Base-by-base conservation (phyloP, 176 grass and related monocot species). In the Triticum monococcum region DNA sequence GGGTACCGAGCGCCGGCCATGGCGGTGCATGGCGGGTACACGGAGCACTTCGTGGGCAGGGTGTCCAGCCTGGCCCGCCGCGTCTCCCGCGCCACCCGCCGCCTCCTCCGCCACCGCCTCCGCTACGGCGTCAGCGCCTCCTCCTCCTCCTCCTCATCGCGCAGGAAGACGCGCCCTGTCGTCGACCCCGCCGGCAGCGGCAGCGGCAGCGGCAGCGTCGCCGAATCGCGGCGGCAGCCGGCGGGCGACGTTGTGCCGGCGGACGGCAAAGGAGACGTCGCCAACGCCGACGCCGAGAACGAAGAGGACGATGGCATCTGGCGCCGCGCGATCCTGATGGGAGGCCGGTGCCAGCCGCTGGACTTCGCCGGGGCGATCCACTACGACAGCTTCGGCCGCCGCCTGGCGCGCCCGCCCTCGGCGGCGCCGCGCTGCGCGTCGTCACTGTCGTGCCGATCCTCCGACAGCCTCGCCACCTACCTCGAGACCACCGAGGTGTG, bases 331-430 rank as follows among this genome's bases (percentile, higher is more conserved):
- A 94, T 94, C 63, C 56, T 92, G 78, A 94, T 91, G 86, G 86
- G 92, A 5, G 80, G 87, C 84, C 87, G 89, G 60, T 92, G 92
- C 90, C 78, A 89, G 81, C 95, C 86, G 84, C 83, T 92, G 72
- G 86, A 97, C 73, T 94, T 94, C 88, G 83, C 81, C 0, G 91
- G 90, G 2, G 92, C 80, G 33, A 89, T 97, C 73, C 90, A 94
- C 90, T 97, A 97, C 75, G 94, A 97, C 81, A 88, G 86, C 87
- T 83, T 84, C 66, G 92, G 92, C 18, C 85, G 85, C 26, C 81
- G 24, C n/a, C 72, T 93, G 36, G 60, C 81, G 26, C 75, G 65
- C 11, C 85, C 86, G 46, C 63, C 78, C n/a, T 31, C 68, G 12
- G 22, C 68, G 22, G 22, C 68, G 37, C 79, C 63, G 52, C 79